Base-by-base conservation (phyloP, 2,329 filamentous ascomycete genomes). In the Colletotrichum nymphaeae region DNA sequence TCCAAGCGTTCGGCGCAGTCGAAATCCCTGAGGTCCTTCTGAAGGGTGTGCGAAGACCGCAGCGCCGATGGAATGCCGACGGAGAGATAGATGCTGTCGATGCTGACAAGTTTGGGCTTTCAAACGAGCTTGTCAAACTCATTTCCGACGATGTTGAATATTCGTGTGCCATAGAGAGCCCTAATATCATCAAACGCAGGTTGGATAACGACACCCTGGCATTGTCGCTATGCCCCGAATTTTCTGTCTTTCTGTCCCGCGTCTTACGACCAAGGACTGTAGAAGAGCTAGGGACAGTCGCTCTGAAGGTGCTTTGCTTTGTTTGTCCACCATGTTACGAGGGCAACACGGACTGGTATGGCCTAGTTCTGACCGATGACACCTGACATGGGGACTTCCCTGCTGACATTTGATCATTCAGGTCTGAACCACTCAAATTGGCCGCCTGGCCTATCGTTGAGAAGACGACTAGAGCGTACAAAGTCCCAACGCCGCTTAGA, bases 241-340 rank as follows among this genome's bases (percentile, higher is more conserved):
- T 66, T 16, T 24, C 62, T 4, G 19, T 46, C 16, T 28, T 28
- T 3, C 35, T 70, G 5, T 59, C 67, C 3, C 26, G 67, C 7
- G 62, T 19, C 2, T 5, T 70, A 19, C 3, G 73, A 0, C 64
- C 76, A 0, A 74, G 76, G 4, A 78, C 76, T 0, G 26, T 63
- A 2, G 77, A 79, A 22, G 74, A 78, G 1, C 74, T 79, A n/a
- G 69, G 73, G 1, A 66, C 64, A 0, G 69, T 75, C 0, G 78
- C 77, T 0, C 35, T 82, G 0, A 77, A 72, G 2, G 49, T 82
- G 0, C 7, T 82, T 0, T 82, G 79, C 26, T 81, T 80, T 56
- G 74, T 76, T 1, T 80, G 78, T 12, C 81, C 81, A 3, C 80
- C 78, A 4, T 79, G 78, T 37, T 81, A 79, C 14, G 80, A 82